These are phyloP conservation scores for Russula abietina DNA, from an alignment of 768 basidiomycete genomes.

Conservation along the genomic window DNA sequence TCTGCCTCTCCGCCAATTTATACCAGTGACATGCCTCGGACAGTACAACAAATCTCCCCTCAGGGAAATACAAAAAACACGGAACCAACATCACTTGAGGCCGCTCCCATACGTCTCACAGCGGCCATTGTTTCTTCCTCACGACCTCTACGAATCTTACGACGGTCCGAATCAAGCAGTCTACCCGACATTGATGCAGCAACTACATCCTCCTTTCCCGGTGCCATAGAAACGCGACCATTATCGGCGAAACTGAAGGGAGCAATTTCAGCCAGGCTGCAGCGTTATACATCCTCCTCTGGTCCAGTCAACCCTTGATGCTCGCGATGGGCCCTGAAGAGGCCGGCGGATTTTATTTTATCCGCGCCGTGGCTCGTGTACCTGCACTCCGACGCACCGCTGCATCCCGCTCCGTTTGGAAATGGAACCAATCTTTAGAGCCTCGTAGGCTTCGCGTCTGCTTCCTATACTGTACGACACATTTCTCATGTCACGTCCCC, in stretches of 20 bases:
- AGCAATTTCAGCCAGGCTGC: neutral
- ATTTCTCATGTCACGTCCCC: too few relatives aligned
- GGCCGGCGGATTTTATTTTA: too few relatives aligned
- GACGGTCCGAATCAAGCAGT: neutral
- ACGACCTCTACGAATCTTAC: neutral
- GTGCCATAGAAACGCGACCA: neutral
- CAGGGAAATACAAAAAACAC: neutral
- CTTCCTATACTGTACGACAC: too few relatives aligned
- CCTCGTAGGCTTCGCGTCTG: too few relatives aligned
- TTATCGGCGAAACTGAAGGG: neutral
- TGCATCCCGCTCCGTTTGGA: too few relatives aligned
- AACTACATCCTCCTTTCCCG: neutral
- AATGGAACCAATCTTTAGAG: too few relatives aligned
- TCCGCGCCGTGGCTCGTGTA: too few relatives aligned
- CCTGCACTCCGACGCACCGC: too few relatives aligned
- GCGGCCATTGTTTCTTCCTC: neutral
- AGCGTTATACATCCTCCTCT: neutral
- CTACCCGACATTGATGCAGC: neutral
- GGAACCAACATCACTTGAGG: neutral
- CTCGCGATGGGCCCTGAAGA: too few relatives aligned
- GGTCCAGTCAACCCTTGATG: neutral
- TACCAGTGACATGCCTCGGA: conserved; percentile 18
- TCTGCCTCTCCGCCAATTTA: conserved; percentile 29
- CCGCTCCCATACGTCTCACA: neutral
- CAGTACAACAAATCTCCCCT: neutral